phyloP scores from a whole-genome alignment of 768 basidiomycete species.

The Hypholoma fasciculare region DNA sequence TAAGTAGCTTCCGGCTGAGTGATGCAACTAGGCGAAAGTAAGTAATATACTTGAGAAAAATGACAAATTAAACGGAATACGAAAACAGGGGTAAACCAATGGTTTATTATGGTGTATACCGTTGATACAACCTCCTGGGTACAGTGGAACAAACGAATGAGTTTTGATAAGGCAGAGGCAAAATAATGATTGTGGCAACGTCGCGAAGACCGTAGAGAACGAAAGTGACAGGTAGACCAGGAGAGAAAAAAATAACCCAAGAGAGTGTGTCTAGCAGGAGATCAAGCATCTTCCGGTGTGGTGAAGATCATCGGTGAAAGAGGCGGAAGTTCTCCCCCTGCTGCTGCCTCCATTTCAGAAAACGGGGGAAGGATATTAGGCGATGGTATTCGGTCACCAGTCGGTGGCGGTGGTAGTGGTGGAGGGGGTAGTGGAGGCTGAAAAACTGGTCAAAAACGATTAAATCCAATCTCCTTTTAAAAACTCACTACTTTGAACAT shows the following conservation, averaged over 20 bases:
- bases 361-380: conserved; percentile 70
- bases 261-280: conserved; percentile 24
- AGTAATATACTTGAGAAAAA: conserved; percentile 35
- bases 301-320: conserved; percentile 74
- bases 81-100: conserved; percentile 29
- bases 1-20: conserved; percentile 47
- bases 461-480: conserved; percentile 38
- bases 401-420: conserved; percentile 41
- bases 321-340: conserved; percentile 71
- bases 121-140: conserved; percentile 45
- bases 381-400: conserved; percentile 29
- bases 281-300: conserved; percentile 39
- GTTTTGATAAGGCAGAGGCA: not conserved
- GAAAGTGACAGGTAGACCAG: conserved; percentile 8
- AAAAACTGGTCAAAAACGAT: conserved; percentile 32
- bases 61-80: conserved; percentile 24
- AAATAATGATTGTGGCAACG: not conserved
- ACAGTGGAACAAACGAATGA: conserved; percentile 20
- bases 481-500: conserved; percentile 90
- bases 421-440: conserved; percentile 62
- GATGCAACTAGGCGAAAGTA: conserved; percentile 44
- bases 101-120: conserved; percentile 37
- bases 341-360: conserved; percentile 80
- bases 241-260: conserved; percentile 18
- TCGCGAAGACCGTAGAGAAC: conserved; percentile 15